A percentile compares a stretch with the other conserved stretches of the same genome.
Conservation (phyloP, 352 stramenopile genomes). For the Phytophthora pini region DNA sequence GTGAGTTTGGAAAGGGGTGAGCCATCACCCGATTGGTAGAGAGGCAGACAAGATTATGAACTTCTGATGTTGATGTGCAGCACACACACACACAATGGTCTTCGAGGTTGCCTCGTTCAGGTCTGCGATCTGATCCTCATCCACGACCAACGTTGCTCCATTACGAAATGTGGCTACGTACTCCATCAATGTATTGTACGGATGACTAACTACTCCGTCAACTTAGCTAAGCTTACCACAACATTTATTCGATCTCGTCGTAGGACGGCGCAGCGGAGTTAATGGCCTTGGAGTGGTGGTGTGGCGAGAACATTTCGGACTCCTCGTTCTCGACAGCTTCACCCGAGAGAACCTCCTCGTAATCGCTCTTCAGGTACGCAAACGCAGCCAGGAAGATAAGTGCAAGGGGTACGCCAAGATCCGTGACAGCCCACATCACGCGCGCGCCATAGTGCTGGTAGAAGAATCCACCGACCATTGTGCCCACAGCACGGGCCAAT, state of each 20-base stretch:
- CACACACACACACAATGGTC: too few species aligned
- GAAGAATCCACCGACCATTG: conserved; percentile 62
- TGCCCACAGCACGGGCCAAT: conserved; percentile 53
- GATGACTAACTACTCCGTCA: conserved; percentile 9
- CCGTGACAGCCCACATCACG: conserved; percentile 62
- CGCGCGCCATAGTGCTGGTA: conserved; percentile 62
- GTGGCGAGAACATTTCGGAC: conserved; percentile 65
- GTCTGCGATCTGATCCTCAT: too few species aligned
- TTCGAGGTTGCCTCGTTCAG: too few species aligned
- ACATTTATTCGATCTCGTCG: conserved; percentile 32
- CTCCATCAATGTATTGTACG: conserved; percentile 23
- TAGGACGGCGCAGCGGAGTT: conserved; percentile 36
- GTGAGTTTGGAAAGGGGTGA: background rate
- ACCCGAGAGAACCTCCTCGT: conserved; percentile 25
- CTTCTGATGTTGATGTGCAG: conserved; percentile 1
- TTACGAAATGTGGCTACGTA: background rate
- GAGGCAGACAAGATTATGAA: conserved; percentile 9
- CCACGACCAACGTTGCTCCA: too few species aligned
- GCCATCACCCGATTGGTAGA: background rate
- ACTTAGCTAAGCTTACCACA: background rate
- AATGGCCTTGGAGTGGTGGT: conserved; percentile 49
- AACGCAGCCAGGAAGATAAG: conserved; percentile 56
- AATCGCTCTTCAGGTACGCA: conserved; percentile 49
- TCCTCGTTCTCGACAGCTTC: conserved; percentile 44
- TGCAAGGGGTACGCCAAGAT: conserved; percentile 58